Conservation (phyloP, 106 monocot species). For the Cymbidium sinense region DNA sequence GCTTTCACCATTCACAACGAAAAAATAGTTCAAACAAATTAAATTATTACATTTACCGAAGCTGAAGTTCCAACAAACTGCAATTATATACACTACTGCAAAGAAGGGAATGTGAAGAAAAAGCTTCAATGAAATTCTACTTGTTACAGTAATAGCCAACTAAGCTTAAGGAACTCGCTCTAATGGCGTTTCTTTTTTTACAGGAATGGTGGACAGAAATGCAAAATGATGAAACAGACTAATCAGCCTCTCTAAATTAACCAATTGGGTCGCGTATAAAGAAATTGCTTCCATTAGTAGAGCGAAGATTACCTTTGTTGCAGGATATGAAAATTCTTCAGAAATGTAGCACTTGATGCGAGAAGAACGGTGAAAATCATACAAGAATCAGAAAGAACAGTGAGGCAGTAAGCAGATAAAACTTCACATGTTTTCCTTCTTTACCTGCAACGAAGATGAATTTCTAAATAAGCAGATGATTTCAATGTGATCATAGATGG, state of each 20-base stretch:
- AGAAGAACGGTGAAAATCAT: not conserved
- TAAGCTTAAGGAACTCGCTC: not conserved
- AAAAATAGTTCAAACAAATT: not conserved
- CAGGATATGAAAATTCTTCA: not conserved
- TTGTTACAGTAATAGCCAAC: not conserved
- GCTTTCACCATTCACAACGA: too few relatives aligned
- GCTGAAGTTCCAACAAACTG: constrained; percentile 1
- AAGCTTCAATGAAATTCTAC: not conserved
- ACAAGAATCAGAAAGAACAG: not conserved
- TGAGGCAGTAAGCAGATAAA: not conserved
- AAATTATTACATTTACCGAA: not conserved
- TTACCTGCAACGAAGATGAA: not conserved
- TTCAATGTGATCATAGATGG: not conserved
- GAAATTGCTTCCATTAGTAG: not conserved
- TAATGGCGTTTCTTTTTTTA: not conserved
- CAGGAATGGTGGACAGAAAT: not conserved
- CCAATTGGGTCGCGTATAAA: not conserved
- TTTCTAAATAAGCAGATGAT: not conserved
- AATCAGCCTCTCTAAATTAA: not conserved
- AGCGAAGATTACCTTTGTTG: not conserved
- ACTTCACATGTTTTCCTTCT: not conserved
- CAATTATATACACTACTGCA: constrained; percentile 4
- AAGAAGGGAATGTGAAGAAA: not conserved
- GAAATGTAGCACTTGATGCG: not conserved
- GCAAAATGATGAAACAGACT: not conserved